These are phyloP conservation scores for Gaillardinia entomophila DNA, from an alignment of 805 yeast genomes.

Conservation along the genomic window DNA sequence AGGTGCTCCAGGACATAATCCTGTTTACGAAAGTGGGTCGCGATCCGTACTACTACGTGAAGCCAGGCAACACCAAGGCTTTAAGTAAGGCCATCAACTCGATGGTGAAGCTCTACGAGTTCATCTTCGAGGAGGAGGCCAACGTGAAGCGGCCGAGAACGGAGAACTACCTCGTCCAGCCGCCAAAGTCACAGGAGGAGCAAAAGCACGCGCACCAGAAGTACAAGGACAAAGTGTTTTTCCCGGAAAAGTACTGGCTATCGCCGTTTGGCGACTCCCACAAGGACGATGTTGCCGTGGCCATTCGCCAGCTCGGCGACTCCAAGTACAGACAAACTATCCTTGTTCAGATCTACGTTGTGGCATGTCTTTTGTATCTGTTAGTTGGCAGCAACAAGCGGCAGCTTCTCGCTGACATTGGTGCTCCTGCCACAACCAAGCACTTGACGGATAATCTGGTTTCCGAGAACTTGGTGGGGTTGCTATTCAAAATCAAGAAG, in stretches of 20 bases:
- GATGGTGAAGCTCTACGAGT: slow-evolving; percentile 20
- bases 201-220: slow-evolving; percentile 10
- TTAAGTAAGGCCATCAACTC: slow-evolving; percentile 17
- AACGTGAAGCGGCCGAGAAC: slow-evolving; percentile 8
- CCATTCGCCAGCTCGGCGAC: slow-evolving; percentile 18
- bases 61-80: slow-evolving; percentile 12
- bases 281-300: slow-evolving; percentile 18
- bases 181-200: slow-evolving; percentile 11
- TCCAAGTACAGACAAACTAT: slow-evolving; percentile 20
- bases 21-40: slow-evolving; percentile 23
- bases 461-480: slow-evolving; percentile 16
- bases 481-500: slow-evolving; percentile 19
- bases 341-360: slow-evolving; percentile 25
- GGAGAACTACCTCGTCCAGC: slow-evolving; percentile 12
- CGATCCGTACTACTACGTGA: slow-evolving; percentile 29
- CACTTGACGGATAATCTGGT: slow-evolving; percentile 30
- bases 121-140: slow-evolving; percentile 20
- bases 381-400: slow-evolving; percentile 16
- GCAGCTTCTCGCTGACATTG: slow-evolving; percentile 12
- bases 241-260: slow-evolving; percentile 33
- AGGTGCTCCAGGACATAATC: slow-evolving; percentile 28
- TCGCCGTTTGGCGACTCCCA: slow-evolving; percentile 22
- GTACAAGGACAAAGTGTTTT: slow-evolving; percentile 15
- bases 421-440: slow-evolving; percentile 24
- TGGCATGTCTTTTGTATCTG: slow-evolving; percentile 25